Base-by-base conservation (phyloP, 2,329 filamentous ascomycete genomes). In the Ophiostoma angusticollis region DNA sequence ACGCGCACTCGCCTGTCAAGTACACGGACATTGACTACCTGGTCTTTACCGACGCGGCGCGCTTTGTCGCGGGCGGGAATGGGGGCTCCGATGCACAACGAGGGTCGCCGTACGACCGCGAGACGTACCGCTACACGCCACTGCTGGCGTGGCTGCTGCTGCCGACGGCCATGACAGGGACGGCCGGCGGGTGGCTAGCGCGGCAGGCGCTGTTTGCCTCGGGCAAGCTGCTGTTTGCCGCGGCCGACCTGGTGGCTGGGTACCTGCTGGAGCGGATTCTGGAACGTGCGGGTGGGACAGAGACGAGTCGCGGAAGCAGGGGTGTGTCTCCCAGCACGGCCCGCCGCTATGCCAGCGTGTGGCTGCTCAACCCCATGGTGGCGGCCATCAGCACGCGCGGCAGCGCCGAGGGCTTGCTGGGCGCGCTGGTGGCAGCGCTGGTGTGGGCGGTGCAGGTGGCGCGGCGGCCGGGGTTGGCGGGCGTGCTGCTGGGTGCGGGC, bases 21-120 rank as follows among this genome's bases (percentile, higher is more conserved):
- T 98, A 96, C 66, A 98, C 91, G 37, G 91, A 98, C 61, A 95
- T 98, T 52, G 91, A 98, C 68, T 98, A 98, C 62, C 78, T 86
- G 48, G 91, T 98, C 58, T 98, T 98, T 67, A 96, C 91, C 35
- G 89, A 96, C 58, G 91, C 91, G 19, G 76, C 91, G 2, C 81
- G 83, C 47, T 89, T 82, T 59, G 60, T 84, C 31, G 63, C 78
- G 4, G 64, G 60, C n/a, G 42, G 37, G 25, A 4, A 9, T 9
- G 19, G 28, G 6, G 29, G 16, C 17, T 19, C 31, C 27, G 73
- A 73, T 4, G 28, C 24, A 5, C 11, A 6, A n/a, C 11, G 5
- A 61, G 64, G 33, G 18, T 84, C 83, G 0, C 91, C 91, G 2
- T 98, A 98, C 58, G 71, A 73, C 29, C 77, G 91, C 39, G 89